A percentile compares a stretch with the other conserved stretches of the same genome.
Evolutionary conservation across 805 yeast genomes (phyloP).

Genomic region (Yarrowia osloensis): DNA sequence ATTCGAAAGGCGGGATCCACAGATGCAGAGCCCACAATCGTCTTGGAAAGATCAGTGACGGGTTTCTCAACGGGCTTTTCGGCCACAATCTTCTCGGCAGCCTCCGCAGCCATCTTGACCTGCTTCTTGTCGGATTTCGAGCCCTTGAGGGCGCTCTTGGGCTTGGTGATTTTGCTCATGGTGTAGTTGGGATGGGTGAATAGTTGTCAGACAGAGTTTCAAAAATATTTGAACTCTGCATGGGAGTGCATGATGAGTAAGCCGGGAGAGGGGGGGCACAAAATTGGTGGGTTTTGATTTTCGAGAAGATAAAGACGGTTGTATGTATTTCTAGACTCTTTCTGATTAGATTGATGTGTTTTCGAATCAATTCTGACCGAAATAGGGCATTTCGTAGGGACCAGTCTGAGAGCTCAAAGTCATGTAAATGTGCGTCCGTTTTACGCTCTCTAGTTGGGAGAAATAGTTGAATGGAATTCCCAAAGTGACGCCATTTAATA

Average conservation of each 20-base stretch:
- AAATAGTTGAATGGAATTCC: too few relatives aligned
- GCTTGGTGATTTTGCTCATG: conserved; percentile 25
- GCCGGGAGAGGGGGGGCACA: not conserved
- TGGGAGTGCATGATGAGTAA: not conserved
- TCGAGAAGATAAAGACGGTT: too few relatives aligned
- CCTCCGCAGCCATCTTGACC: conserved; percentile 2
- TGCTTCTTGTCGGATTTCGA: conserved; percentile 15
- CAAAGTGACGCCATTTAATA: too few relatives aligned
- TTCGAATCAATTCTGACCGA: too few relatives aligned
- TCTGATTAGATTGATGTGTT: too few relatives aligned
- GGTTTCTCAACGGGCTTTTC: not conserved
- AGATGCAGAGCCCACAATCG: not conserved
- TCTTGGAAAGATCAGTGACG: not conserved
- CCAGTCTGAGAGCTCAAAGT: too few relatives aligned
- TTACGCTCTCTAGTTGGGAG: too few relatives aligned
- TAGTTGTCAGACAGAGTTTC: not conserved
- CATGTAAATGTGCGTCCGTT: too few relatives aligned
- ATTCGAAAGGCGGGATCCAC: conserved; percentile 54
- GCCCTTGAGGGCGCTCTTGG: conserved; percentile 23
- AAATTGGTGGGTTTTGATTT: too few relatives aligned
- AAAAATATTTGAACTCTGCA: conserved; percentile 17
- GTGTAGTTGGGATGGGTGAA: not conserved
- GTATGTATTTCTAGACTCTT: too few relatives aligned
- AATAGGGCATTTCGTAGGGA: too few relatives aligned
- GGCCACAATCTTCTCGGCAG: not conserved